These are phyloP conservation scores for Nemania abortiva DNA, from an alignment of 2,329 filamentous ascomycete species.

Conservation along the genomic window DNA sequence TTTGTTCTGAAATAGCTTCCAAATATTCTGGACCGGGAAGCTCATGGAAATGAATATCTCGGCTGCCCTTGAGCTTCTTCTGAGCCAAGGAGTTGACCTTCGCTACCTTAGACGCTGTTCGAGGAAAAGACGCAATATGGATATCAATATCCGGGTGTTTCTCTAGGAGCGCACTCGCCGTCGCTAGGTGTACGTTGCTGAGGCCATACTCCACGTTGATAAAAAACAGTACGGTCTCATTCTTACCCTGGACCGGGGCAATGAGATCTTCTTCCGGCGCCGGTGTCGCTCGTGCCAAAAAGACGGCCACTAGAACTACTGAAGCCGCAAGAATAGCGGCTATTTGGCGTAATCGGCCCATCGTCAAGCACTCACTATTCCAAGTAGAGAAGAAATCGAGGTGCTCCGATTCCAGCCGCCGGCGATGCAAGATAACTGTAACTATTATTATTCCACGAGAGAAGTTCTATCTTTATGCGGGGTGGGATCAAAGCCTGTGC, in stretches of 20 bases:
- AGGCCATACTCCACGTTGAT: slow-evolving; percentile 40
- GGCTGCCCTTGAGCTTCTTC: slow-evolving; percentile 17
- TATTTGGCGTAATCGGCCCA: slow-evolving; percentile 27
- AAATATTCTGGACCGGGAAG: slow-evolving; percentile 27
- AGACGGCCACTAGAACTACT: slow-evolving; percentile 25
- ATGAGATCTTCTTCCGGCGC: slow-evolving; percentile 4
- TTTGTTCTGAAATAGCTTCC: slow-evolving; percentile 21
- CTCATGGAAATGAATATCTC: slow-evolving; percentile 25
- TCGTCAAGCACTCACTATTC: slow-evolving; percentile 22
- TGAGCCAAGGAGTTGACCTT: slow-evolving; percentile 28
- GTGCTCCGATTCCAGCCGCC: background rate
- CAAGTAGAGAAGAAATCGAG: background rate
- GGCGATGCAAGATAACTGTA: background rate
- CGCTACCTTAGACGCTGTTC: slow-evolving; percentile 30
- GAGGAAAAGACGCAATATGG: slow-evolving; percentile 42
- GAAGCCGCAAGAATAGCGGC: slow-evolving; percentile 23
- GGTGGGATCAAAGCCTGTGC: too few species aligned
- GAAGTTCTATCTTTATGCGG: too few species aligned
- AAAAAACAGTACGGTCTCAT: slow-evolving; percentile 43
- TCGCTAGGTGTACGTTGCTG: slow-evolving; percentile 42
- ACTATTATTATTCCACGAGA: too few species aligned
- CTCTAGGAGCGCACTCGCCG: slow-evolving; percentile 40
- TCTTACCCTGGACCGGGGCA: slow-evolving; percentile 35
- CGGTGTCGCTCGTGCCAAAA: slow-evolving; percentile 11
- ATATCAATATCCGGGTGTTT: slow-evolving; percentile 37